Evolutionary conservation across 176 grass and related monocot genomes (phyloP).

Genomic region (Musa itinerans): DNA sequence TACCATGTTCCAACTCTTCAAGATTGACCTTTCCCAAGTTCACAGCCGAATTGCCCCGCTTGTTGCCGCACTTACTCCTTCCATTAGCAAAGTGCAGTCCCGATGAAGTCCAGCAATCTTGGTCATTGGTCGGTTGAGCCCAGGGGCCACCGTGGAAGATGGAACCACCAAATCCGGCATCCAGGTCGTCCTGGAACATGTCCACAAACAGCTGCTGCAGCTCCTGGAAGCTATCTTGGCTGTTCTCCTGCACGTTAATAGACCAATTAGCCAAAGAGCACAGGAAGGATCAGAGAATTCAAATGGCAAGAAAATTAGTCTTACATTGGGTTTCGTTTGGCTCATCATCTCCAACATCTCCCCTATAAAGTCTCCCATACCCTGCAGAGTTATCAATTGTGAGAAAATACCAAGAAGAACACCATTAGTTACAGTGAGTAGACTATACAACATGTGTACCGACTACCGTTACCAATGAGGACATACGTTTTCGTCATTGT

Average conservation of each 20-base stretch:
- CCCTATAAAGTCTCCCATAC: constrained; percentile 83
- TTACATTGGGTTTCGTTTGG: constrained; percentile 56
- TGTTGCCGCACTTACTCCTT: constrained; percentile 29
- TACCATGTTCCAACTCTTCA: constrained; percentile 21
- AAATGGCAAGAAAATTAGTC: constrained; percentile 5
- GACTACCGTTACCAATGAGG: too few species aligned
- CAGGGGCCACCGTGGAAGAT: constrained; percentile 2
- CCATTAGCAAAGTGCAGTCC: background rate
- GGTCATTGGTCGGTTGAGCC: constrained; percentile 10
- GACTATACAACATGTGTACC: background rate
- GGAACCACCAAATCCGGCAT: constrained; percentile 36
- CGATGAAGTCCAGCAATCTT: background rate
- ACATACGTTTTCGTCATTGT: constrained; percentile 38
- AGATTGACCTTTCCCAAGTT: constrained; percentile 30
- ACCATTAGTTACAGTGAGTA: background rate
- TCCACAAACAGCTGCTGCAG: constrained; percentile 78
- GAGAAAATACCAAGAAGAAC: background rate
- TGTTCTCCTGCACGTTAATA: constrained; percentile 39
- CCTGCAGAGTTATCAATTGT: constrained; percentile 29
- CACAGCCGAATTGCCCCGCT: constrained; percentile 29
- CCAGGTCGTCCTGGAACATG: constrained; percentile 74
- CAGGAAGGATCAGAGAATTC: background rate
- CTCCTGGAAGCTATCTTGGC: constrained; percentile 72
- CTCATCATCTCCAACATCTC: constrained; percentile 99
- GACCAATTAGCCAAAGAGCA: background rate